Conservation (phyloP, 257 asterid species). For the Solanum appendiculatum region DNA sequence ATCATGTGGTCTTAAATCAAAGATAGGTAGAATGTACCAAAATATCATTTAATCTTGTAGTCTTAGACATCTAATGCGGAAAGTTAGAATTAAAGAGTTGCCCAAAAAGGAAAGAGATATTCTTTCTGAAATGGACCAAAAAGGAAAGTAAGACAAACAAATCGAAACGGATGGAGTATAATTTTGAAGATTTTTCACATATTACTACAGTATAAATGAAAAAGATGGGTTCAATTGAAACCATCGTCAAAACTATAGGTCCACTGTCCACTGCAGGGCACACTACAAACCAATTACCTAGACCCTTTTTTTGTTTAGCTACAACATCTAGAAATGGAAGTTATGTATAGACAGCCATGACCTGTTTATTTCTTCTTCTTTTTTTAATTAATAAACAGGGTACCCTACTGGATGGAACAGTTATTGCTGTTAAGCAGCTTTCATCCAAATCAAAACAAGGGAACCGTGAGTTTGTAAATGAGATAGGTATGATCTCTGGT, state of each 20-base stretch:
- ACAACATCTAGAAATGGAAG: not conserved
- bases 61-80: not conserved
- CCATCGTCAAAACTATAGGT: not conserved
- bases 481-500: not conserved
- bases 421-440: constrained; percentile 14
- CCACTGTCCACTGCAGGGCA: not conserved
- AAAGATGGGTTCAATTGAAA: not conserved
- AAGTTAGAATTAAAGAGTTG: too few species aligned
- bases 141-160: too few species aligned
- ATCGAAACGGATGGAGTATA: not conserved
- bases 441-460: constrained; percentile 11
- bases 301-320: not conserved
- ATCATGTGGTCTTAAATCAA: not conserved
- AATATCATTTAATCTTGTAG: not conserved
- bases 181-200: not conserved
- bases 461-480: constrained; percentile 7
- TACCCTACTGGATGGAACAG: constrained; percentile 2
- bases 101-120: too few species aligned
- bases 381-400: not conserved
- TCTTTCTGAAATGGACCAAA: too few species aligned
- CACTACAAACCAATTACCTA: not conserved
- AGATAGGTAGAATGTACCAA: not conserved
- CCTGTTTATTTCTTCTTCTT: not conserved
- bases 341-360: not conserved
- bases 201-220: not conserved